Evolutionary conservation across 179 eudicot genomes (phyloP).

Genomic region (Amaranthus tricolor): DNA sequence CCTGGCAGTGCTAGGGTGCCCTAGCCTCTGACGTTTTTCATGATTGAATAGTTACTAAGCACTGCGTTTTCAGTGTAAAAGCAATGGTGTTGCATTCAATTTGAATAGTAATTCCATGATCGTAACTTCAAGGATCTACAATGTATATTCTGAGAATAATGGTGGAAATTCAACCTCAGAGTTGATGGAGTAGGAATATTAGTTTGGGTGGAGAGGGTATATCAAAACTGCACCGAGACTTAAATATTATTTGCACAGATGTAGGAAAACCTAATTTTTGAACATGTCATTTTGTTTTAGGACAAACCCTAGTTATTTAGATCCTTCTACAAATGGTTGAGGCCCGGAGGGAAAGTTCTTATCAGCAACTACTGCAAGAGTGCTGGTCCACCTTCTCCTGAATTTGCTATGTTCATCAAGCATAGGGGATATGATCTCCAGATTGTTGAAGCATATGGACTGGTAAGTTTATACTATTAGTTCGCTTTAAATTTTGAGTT

Average conservation of each 20-base stretch:
- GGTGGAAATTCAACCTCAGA: too few species aligned
- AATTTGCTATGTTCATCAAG: constrained; percentile 72
- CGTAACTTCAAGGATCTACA: too few species aligned
- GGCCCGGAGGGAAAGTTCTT: constrained; percentile 92
- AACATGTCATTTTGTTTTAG: constrained; percentile 35
- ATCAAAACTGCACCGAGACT: background rate
- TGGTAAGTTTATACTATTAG: constrained; percentile 47
- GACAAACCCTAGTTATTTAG: constrained; percentile 81
- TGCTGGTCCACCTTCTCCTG: constrained; percentile 59
- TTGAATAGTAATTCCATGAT: too few species aligned
- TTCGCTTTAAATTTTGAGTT: background rate
- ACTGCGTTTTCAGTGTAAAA: too few species aligned
- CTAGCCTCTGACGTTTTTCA: too few species aligned
- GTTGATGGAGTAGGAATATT: too few species aligned
- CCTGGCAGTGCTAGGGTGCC: too few species aligned
- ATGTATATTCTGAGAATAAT: too few species aligned
- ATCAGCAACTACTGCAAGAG: constrained; percentile 87
- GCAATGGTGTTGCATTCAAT: too few species aligned
- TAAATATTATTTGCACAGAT: background rate
- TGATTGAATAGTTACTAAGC: too few species aligned
- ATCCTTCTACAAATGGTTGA: constrained; percentile 87
- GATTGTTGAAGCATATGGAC: constrained; percentile 76
- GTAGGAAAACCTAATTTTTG: background rate
- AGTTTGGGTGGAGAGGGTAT: too few species aligned
- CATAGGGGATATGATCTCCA: constrained; percentile 99